A percentile compares a stretch with the other conserved stretches of the same genome.
Conservation (phyloP, 140 eudicot species). For the Cichorium intybus region DNA sequence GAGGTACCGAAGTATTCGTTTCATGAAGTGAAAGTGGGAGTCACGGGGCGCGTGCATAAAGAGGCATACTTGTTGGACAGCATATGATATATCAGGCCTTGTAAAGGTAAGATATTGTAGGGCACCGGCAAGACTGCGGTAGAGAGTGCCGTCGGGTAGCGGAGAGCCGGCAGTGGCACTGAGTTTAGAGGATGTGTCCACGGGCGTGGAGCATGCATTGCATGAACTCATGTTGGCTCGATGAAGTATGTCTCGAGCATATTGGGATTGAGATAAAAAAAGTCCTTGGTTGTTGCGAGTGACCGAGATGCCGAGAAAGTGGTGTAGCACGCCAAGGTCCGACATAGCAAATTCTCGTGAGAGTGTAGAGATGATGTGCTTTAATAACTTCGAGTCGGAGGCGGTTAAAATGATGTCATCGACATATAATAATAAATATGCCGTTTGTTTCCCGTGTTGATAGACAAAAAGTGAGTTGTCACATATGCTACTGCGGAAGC, state of each 20-base stretch:
- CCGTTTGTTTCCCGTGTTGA: too few relatives aligned
- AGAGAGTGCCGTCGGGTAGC: not conserved
- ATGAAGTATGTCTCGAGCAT: not conserved
- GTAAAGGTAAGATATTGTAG: not conserved
- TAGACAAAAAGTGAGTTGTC: too few relatives aligned
- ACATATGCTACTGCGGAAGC: not conserved
- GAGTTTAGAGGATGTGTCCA: not conserved
- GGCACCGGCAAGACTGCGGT: not conserved
- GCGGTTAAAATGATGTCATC: too few relatives aligned
- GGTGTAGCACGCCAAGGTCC: not conserved
- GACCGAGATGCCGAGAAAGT: not conserved
- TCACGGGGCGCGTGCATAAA: not conserved
- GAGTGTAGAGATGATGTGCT: not conserved
- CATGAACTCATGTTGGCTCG: not conserved
- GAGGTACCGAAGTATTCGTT: not conserved
- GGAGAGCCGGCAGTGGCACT: not conserved
- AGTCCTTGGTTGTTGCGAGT: not conserved
- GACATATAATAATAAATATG: too few relatives aligned
- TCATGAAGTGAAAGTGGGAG: not conserved
- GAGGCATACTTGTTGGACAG: too few relatives aligned
- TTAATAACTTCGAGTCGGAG: not conserved
- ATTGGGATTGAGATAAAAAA: not conserved
- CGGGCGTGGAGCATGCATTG: not conserved
- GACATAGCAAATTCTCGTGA: not conserved
- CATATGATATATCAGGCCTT: too few relatives aligned